phyloP scores from a whole-genome alignment of 805 yeast genomes.

The Cyberlindnera sargentensis region DNA sequence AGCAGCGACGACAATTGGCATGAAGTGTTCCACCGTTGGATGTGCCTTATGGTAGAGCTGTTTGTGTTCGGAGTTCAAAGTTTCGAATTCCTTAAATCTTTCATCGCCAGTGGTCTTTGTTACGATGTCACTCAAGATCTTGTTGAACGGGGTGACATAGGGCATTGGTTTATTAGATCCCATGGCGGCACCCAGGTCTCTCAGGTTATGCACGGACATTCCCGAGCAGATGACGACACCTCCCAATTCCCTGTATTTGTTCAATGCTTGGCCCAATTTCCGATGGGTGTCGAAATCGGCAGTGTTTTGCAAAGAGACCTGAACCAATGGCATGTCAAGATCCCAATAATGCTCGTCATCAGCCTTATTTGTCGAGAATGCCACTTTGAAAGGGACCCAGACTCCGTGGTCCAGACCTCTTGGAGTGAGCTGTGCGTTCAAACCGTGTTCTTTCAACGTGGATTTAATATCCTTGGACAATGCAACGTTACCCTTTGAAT shows the following conservation, averaged over 20 bases:
- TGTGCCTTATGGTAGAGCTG: constrained; percentile 47
- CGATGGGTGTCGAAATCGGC: constrained; percentile 39
- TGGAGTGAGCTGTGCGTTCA: constrained; percentile 36
- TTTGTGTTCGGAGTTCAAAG: constrained; percentile 25
- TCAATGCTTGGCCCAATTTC: constrained; percentile 50
- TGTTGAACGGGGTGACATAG: constrained; percentile 48
- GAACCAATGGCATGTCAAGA: constrained; percentile 33
- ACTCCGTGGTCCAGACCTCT: constrained; percentile 80
- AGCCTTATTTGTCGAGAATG: constrained; percentile 38
- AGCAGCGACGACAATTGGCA: constrained; percentile 59
- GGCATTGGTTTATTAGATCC: constrained; percentile 27
- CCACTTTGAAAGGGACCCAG: constrained; percentile 75
- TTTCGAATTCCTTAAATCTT: constrained; percentile 31
- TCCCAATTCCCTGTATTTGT: constrained; percentile 43
- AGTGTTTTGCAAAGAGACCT: constrained; percentile 29
- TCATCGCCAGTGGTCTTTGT: constrained; percentile 21
- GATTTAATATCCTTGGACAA: constrained; percentile 40
- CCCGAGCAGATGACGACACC: constrained; percentile 62
- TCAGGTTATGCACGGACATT: constrained; percentile 71
- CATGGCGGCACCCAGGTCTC: constrained; percentile 38
- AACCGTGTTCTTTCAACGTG: constrained; percentile 35
- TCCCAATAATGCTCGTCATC: constrained; percentile 20
- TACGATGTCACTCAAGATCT: constrained; percentile 35
- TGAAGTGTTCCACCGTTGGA: constrained; percentile 71
- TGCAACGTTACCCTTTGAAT: constrained; percentile 35